A percentile compares a stretch with the other conserved stretches of the same genome.
Evolutionary conservation across 441 rosid genomes (phyloP).

Genomic region (Sinapis alba): DNA sequence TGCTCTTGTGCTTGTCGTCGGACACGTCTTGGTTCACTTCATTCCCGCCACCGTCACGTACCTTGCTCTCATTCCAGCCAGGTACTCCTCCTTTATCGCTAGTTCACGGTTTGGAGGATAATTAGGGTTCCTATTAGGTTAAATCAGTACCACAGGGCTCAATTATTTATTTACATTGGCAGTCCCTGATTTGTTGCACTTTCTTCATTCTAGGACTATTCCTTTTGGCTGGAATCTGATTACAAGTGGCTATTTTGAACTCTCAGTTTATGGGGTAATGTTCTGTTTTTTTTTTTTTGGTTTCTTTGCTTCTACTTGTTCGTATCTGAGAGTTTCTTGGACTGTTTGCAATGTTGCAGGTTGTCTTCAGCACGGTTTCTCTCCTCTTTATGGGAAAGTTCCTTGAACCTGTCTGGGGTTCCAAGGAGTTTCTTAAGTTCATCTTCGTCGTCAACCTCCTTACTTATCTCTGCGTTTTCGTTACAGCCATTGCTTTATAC

Average conservation of each 20-base stretch:
- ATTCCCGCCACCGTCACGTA: slow-evolving; percentile 68
- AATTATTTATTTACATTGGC: too few relatives aligned
- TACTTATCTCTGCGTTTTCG: slow-evolving; percentile 77
- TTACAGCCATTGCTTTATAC: slow-evolving; percentile 86
- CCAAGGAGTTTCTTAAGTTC: slow-evolving; percentile 95
- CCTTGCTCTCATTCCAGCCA: slow-evolving; percentile 96
- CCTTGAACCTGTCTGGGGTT: slow-evolving; percentile 96
- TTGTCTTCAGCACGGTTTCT: slow-evolving; percentile 67
- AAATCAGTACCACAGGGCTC: background rate
- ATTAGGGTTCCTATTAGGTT: slow-evolving; percentile 1
- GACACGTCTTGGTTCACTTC: slow-evolving; percentile 78
- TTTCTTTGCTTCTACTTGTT: slow-evolving; percentile 2
- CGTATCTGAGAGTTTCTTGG: background rate
- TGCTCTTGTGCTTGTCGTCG: slow-evolving; percentile 73
- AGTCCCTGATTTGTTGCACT: background rate
- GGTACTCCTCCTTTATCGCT: slow-evolving; percentile 42
- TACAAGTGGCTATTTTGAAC: slow-evolving; percentile 90
- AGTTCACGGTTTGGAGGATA: background rate
- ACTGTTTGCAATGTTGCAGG: slow-evolving; percentile 46
- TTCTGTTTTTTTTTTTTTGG: background rate
- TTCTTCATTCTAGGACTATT: slow-evolving; percentile 69
- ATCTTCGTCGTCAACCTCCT: slow-evolving; percentile 79
- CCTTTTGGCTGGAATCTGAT: slow-evolving; percentile 97
- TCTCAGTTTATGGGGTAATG: slow-evolving; percentile 80
- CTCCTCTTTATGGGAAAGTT: slow-evolving; percentile 92